phyloP scores from a whole-genome alignment of 768 basidiomycete species.

The Kwoniella pini region DNA sequence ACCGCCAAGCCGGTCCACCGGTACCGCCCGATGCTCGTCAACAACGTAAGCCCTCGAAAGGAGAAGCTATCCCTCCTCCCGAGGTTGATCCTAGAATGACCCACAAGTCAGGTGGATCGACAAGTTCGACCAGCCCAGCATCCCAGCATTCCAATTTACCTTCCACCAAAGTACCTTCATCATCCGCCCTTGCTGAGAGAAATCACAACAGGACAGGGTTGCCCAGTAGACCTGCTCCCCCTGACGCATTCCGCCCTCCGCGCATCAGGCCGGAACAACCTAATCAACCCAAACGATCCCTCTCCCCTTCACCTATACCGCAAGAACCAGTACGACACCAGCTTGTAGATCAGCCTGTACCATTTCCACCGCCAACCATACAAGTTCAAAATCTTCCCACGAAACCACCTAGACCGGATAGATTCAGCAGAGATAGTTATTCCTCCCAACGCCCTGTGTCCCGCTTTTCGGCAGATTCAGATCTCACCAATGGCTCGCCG shows the following conservation, averaged over 20 bases:
- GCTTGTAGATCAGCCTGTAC: slow-evolving; percentile 29
- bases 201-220: slow-evolving; percentile 22
- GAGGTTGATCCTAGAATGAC: slow-evolving; percentile 60
- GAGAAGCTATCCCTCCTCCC: slow-evolving; percentile 5
- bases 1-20: slow-evolving; percentile 50
- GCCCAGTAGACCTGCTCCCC: slow-evolving; percentile 50
- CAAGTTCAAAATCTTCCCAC: slow-evolving; percentile 17
- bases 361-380: slow-evolving; percentile 19
- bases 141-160: slow-evolving; percentile 21
- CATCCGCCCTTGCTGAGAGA: slow-evolving; percentile 36
- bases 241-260: slow-evolving; percentile 55
- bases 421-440: slow-evolving; percentile 41
- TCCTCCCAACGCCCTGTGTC: slow-evolving; percentile 35
- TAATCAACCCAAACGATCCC: slow-evolving; percentile 12
- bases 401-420: slow-evolving; percentile 36
- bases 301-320: neutral
- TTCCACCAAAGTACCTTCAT: slow-evolving; percentile 27
- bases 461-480: slow-evolving; percentile 48
- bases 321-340: slow-evolving; percentile 30
- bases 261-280: slow-evolving; percentile 33
- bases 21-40: neutral
- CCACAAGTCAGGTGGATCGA: slow-evolving; percentile 62
- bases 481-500: slow-evolving; percentile 41
- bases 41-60: slow-evolving; percentile 7
- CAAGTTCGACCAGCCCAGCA: slow-evolving; percentile 52